phyloP scores from a whole-genome alignment of 192 early-diverging fungal genomes.

The Jimgerdemannia flammicorona region DNA sequence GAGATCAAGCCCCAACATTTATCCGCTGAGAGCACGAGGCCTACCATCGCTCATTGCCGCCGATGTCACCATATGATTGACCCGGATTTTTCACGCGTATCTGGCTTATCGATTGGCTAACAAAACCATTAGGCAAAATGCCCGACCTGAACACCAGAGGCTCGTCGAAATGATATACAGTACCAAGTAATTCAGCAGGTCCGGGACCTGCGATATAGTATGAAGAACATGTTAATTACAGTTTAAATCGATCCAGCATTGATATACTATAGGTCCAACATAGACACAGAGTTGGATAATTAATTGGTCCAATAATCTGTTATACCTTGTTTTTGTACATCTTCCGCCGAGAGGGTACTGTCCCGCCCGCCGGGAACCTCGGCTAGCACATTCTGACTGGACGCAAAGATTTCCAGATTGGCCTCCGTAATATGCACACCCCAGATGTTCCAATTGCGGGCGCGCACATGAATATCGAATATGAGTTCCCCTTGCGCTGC shows the following conservation, averaged over 20 bases:
- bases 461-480: slow-evolving; percentile 58
- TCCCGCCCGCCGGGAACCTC: not conserved
- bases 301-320: no score
- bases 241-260: no score
- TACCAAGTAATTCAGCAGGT: slow-evolving; percentile 27
- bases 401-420: slow-evolving; percentile 64
- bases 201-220: not conserved
- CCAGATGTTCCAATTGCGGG: slow-evolving; percentile 55
- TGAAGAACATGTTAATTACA: no score
- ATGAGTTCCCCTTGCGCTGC: slow-evolving; percentile 67
- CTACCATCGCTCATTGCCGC: slow-evolving; percentile 34
- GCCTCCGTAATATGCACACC: slow-evolving; percentile 49
- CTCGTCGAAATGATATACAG: slow-evolving; percentile 29
- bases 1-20: not conserved
- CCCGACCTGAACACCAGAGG: slow-evolving; percentile 20
- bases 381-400: slow-evolving; percentile 23
- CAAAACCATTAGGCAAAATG: not conserved
- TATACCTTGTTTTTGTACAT: not conserved
- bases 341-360: not conserved
- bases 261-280: no score
- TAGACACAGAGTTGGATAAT: no score
- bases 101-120: slow-evolving; percentile 20
- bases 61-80: slow-evolving; percentile 13
- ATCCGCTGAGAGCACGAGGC: not conserved
- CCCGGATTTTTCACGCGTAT: slow-evolving; percentile 31